Conservation (phyloP, 352 stramenopile genomes). For the Chrysophaeum taylorii region DNA sequence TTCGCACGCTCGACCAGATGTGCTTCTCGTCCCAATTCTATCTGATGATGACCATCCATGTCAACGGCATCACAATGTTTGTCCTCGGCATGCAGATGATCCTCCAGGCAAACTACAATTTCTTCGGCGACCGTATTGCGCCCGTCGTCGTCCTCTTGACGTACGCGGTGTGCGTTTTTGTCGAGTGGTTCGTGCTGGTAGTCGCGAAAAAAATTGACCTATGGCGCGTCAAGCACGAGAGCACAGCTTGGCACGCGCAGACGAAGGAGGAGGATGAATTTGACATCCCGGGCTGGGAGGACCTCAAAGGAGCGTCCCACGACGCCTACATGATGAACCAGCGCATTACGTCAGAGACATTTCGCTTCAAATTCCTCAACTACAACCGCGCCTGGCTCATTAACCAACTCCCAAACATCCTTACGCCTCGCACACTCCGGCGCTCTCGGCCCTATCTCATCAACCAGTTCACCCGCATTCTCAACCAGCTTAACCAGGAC, state of each 20-base stretch:
- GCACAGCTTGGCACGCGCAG: constrained; percentile 77
- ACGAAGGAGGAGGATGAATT: constrained; percentile 79
- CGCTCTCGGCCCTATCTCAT: constrained; percentile 81
- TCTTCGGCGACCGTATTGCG: constrained; percentile 86
- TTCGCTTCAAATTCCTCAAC: constrained; percentile 92
- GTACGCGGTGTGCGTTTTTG: constrained; percentile 36
- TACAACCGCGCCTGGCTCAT: constrained; percentile 95
- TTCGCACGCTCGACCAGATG: constrained; percentile 83
- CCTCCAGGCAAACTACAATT: constrained; percentile 77
- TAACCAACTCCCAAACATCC: constrained; percentile 80
- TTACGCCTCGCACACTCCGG: constrained; percentile 80
- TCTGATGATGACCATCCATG: constrained; percentile 86
- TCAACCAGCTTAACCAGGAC: constrained; percentile 80
- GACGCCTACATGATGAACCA: constrained; percentile 93
- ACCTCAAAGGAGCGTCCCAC: constrained; percentile 79
- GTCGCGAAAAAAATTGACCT: constrained; percentile 72
- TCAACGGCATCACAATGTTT: constrained; percentile 86
- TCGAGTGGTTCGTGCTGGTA: constrained; percentile 60
- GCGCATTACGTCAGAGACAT: constrained; percentile 85
- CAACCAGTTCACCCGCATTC: constrained; percentile 85
- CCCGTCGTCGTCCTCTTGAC: constrained; percentile 59
- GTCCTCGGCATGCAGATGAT: constrained; percentile 90
- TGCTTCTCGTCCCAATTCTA: constrained; percentile 96
- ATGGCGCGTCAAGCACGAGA: constrained; percentile 90
- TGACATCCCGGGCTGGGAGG: constrained; percentile 73